Evolutionary conservation across 2,329 filamentous ascomycete genomes (phyloP).

Genomic region (Emergomyces pasteurianus): DNA sequence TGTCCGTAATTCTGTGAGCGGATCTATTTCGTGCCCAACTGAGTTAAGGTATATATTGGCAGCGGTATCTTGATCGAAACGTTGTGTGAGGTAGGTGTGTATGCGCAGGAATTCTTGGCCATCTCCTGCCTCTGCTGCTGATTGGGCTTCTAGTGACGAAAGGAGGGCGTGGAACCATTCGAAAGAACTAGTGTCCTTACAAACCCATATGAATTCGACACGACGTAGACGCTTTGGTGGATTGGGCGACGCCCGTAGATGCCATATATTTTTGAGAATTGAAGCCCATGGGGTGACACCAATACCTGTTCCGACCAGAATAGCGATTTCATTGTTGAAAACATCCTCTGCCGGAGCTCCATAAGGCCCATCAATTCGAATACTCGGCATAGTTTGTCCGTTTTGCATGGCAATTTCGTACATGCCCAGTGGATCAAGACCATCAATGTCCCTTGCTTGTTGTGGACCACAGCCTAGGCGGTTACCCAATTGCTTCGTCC

Average conservation of each 20-base stretch:
- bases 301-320: conserved; percentile 72
- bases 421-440: conserved; percentile 86
- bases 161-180: conserved; percentile 98
- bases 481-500: conserved; percentile 85
- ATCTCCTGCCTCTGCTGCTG: conserved; percentile 49
- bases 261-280: conserved; percentile 96
- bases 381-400: conserved; percentile 77
- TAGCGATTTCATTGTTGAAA: conserved; percentile 76
- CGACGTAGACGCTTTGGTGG: conserved; percentile 78
- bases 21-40: conserved; percentile 77
- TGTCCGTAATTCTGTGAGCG: conserved; percentile 78
- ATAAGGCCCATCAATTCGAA: conserved; percentile 91
- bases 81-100: conserved; percentile 94
- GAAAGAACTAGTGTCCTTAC: conserved; percentile 88
- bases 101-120: conserved; percentile 79
- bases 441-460: conserved; percentile 81
- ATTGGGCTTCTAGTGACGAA: conserved; percentile 80
- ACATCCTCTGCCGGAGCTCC: conserved; percentile 96
- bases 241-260: conserved; percentile 80
- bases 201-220: conserved; percentile 98
- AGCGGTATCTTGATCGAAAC: conserved; percentile 78
- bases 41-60: conserved; percentile 97
- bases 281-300: conserved; percentile 79
- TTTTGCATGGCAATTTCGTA: conserved; percentile 94
- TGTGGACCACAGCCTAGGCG: conserved; percentile 82